phyloP scores from a whole-genome alignment of 2,329 filamentous ascomycete genomes.

The Aspergillus fumigatiaffinis region DNA sequence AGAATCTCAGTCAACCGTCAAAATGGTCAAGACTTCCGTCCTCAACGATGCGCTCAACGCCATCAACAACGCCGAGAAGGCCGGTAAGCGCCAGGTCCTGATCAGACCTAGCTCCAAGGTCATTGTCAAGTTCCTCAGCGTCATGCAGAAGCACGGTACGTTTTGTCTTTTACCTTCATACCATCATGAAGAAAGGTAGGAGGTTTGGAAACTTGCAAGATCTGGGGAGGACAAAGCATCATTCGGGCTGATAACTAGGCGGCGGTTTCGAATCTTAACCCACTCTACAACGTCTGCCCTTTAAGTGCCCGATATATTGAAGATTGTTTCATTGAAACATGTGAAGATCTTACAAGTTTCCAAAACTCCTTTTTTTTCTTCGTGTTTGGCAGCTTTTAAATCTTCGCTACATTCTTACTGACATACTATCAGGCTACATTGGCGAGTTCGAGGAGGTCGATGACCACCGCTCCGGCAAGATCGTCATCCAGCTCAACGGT shows the following conservation, averaged over 20 bases:
- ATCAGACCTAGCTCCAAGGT: constrained; percentile 99
- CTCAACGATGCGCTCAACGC: constrained; percentile 98
- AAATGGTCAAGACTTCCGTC: constrained; percentile 98
- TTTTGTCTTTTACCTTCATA: constrained; percentile 27
- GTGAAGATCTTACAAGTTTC: constrained; percentile 97
- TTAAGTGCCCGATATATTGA: constrained; percentile 99
- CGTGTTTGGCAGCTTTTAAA: constrained; percentile 90
- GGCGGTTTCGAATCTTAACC: constrained; percentile 67
- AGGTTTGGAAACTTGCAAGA: background rate
- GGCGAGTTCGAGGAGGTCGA: constrained; percentile 99
- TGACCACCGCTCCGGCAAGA: constrained; percentile 99
- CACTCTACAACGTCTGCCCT: constrained; percentile 88
- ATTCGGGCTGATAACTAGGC: constrained; percentile 99
- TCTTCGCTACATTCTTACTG: constrained; percentile 74
- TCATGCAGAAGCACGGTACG: constrained; percentile 99
- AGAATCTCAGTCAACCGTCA: constrained; percentile 62
- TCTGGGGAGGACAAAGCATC: constrained; percentile 14
- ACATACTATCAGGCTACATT: constrained; percentile 77
- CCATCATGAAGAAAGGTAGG: background rate
- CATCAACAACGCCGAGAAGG: constrained; percentile 99
- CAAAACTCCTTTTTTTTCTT: constrained; percentile 50
- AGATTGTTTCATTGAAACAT: constrained; percentile 38
- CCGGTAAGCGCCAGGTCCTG: constrained; percentile 97
- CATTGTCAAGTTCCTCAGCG: constrained; percentile 97
- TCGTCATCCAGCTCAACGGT: constrained; percentile 98